These are phyloP conservation scores for Eucalyptus albens DNA, from an alignment of 345 rosid species.

Conservation along the genomic window DNA sequence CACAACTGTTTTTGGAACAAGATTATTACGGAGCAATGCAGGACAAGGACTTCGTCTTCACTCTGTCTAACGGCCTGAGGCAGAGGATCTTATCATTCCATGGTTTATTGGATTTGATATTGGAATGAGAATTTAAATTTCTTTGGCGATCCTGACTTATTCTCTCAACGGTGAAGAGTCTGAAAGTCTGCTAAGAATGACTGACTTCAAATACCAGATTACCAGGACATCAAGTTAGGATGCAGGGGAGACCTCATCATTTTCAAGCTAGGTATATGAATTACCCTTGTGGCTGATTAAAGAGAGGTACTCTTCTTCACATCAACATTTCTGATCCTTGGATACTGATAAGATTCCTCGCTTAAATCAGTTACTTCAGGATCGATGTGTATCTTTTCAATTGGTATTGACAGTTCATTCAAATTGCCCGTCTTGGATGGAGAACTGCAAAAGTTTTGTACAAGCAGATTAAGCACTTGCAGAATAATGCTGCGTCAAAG, in stretches of 20 bases:
- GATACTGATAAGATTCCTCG: slow-evolving; percentile 9
- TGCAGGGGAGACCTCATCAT: slow-evolving; percentile 23
- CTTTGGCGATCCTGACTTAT: too few relatives aligned
- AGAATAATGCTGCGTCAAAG: neutral
- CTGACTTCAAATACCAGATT: too few relatives aligned
- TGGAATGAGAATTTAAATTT: neutral
- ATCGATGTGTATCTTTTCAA: neutral
- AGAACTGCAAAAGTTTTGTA: neutral
- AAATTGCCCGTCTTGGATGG: neutral
- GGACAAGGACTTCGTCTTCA: neutral
- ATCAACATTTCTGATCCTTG: slow-evolving; percentile 17
- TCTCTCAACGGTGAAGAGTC: too few relatives aligned
- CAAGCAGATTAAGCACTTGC: neutral
- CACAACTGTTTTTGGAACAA: neutral
- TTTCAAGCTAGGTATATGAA: slow-evolving; percentile 29
- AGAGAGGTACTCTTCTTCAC: slow-evolving; percentile 1
- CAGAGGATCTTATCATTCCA: neutral
- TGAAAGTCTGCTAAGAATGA: neutral
- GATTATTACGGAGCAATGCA: neutral
- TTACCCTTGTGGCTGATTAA: slow-evolving; percentile 17
- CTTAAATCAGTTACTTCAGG: slow-evolving; percentile 2
- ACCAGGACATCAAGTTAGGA: neutral
- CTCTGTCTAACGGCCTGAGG: neutral
- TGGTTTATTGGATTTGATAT: neutral
- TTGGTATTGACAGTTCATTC: neutral